Base-by-base conservation (phyloP, 176 grass and related monocot genomes). In the Aegilops tauschii region DNA sequence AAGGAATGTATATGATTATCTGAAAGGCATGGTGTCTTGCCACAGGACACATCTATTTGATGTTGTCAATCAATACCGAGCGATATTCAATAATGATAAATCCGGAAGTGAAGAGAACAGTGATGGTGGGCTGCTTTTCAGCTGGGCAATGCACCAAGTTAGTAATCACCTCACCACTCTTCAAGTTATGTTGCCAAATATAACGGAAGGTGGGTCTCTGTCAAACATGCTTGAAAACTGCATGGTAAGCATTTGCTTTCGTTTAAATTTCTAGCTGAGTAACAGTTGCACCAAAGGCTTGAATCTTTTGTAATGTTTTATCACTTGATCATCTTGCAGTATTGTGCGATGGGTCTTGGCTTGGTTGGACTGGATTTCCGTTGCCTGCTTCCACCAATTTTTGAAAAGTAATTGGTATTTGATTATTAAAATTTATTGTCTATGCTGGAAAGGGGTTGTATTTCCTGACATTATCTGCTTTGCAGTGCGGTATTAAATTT, bases 61-160 rank as follows among this genome's bases (percentile, higher is more conserved):
- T 93, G 85, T 99, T 87, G 97, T 99, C 78, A 99, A 95, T 82
- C 97, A 99, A 84, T 97, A 99, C 68, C 86, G 97, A 35, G 94
- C 97, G 7, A 99, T 99, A 84, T 99, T 99, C 87, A 99, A 91
- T 87, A 99, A 99, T 90, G 94, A 96, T 87, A 97, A 94, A 85
- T 99, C 97, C 14, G 94, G 94, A 69, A 97, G 84, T 67, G 94
- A 99, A 27, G 97, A 97, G 77, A 96, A 87, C 77, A 94, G 89
- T 42, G 97, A 99, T 74, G 87, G 97, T 69, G 97, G 97, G 61
- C 84, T 97, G 80, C 94, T 97, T 85, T 99, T 94, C 87, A 96
- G 94, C 65, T 99, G 94, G 97, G 94, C 94, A 61, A 96, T 94
- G 90, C 94, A 96, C 88, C 97, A 99, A 90, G 88, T 98, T 84